phyloP scores from a whole-genome alignment of 179 eudicot species.

The Pouteria campechiana region DNA sequence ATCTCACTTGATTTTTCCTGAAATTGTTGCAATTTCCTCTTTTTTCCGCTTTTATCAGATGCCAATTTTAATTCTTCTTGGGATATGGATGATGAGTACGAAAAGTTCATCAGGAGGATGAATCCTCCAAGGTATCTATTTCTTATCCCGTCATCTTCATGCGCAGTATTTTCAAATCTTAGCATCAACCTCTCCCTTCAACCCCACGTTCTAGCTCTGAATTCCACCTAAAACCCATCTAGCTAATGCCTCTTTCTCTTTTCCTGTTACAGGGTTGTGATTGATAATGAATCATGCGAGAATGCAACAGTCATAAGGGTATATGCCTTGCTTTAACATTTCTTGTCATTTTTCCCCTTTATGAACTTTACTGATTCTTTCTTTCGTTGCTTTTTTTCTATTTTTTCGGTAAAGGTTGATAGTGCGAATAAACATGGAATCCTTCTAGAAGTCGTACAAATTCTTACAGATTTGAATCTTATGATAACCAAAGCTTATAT shows the following conservation, averaged over 20 bases:
- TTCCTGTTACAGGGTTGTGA: conserved; percentile 51
- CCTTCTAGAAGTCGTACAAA: conserved; percentile 88
- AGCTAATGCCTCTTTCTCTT: conserved; percentile 6
- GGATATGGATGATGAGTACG: conserved; percentile 79
- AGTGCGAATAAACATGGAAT: conserved; percentile 85
- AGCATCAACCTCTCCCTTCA: neutral
- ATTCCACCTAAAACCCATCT: too few species aligned
- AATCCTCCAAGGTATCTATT: conserved; percentile 70
- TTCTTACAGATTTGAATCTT: conserved; percentile 84
- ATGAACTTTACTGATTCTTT: neutral
- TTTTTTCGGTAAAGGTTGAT: conserved; percentile 44
- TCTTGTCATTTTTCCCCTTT: neutral
- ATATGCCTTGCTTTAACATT: conserved; percentile 1
- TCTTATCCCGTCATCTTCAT: neutral
- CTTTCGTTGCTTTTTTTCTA: neutral
- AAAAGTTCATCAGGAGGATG: conserved; percentile 86
- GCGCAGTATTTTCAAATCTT: too few species aligned
- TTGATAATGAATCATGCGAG: conserved; percentile 69
- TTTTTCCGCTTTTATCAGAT: conserved; percentile 37
- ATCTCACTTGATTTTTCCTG: neutral
- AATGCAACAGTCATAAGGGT: conserved; percentile 84
- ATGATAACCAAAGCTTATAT: conserved; percentile 79
- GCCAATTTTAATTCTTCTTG: conserved; percentile 44
- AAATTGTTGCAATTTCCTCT: neutral
- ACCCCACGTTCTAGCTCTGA: neutral